Base-by-base conservation (phyloP, 148 eudicot species). In the Drosera capensis region DNA sequence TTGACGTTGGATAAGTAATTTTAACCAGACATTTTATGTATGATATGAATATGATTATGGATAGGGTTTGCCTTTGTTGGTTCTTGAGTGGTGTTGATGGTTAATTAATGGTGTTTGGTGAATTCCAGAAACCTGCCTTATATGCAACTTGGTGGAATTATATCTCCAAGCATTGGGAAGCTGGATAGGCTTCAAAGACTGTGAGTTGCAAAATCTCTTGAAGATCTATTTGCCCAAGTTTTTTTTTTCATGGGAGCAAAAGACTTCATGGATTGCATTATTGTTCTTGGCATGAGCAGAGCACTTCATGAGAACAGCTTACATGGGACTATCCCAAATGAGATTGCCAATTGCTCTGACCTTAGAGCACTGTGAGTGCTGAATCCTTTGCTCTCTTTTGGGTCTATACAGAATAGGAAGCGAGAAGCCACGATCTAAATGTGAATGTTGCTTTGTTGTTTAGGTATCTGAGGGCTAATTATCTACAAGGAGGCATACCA, bases 401-500 rank as follows among this genome's bases (percentile, higher is more conserved):
- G 12, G 21, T n/a, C n/a, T n/a, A n/a, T n/a, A n/a, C n/a, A n/a
- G n/a, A n/a, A n/a, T n/a, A n/a, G n/a, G n/a, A n/a, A n/a, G n/a
- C n/a, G n/a, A n/a, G n/a, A n/a, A n/a, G n/a, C n/a, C n/a, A n/a
- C n/a, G n/a, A n/a, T n/a, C n/a, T n/a, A n/a, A n/a, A n/a, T n/a
- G n/a, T 54, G 16, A 8, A n/a, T 36, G 23, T 7, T n/a, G 1
- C 20, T 35, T 1, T 31, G 22, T 20, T 24, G 1, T 68, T 0
- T 58, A 88, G 97, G 71, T 88, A 90, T 63, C 64, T 90, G 70
- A 74, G 87, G 64, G 78, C 64, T 49, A 90, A 90, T 63, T 80
- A 75, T 70, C 75, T 90, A 40, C 93, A 90, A 67, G 97, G 97
- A 30, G 97, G 95, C 57, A 75, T 90, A 67, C 97, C 95, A 24